Evolutionary conservation across 139 green algal species (phyloP).

Genomic region (Nannochloris sp.): DNA sequence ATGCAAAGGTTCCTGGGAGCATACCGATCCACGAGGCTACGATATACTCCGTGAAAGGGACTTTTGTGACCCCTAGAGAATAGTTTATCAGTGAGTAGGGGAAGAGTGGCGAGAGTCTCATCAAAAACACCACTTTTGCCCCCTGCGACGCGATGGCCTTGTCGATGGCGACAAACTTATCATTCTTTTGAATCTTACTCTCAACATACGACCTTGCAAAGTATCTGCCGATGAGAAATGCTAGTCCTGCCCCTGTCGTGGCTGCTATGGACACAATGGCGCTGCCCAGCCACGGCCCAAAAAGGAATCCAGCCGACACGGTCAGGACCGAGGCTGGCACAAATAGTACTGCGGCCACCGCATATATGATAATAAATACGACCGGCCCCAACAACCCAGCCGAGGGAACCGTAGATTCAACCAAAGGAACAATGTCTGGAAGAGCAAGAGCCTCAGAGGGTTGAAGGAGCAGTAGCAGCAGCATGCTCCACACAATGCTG

Average conservation of each 20-base stretch:
- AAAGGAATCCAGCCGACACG: constrained; percentile 63
- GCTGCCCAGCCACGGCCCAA: constrained; percentile 52
- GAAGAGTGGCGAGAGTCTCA: constrained; percentile 61
- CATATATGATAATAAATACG: constrained; percentile 53
- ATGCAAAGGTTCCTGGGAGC: constrained; percentile 72
- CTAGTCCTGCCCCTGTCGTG: constrained; percentile 43
- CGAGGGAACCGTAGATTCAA: neutral
- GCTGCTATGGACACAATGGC: constrained; percentile 50
- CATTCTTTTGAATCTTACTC: constrained; percentile 17
- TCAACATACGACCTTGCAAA: constrained; percentile 46
- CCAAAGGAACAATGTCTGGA: neutral
- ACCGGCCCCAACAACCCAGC: constrained; percentile 34
- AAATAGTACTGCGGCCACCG: constrained; percentile 50
- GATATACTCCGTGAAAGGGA: constrained; percentile 50
- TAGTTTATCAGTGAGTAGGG: constrained; percentile 74
- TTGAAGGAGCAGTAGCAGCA: neutral
- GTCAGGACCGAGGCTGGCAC: constrained; percentile 64
- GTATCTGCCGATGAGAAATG: constrained; percentile 61
- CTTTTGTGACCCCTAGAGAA: constrained; percentile 40
- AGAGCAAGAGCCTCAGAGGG: neutral
- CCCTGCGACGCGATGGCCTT: constrained; percentile 35
- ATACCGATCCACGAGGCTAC: constrained; percentile 67
- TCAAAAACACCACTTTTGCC: constrained; percentile 55
- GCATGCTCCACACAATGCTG: too few relatives aligned
- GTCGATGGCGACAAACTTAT: constrained; percentile 40